Evolutionary conservation across 208 protist species (phyloP).

Genomic region (Crithidia bombi): DNA sequence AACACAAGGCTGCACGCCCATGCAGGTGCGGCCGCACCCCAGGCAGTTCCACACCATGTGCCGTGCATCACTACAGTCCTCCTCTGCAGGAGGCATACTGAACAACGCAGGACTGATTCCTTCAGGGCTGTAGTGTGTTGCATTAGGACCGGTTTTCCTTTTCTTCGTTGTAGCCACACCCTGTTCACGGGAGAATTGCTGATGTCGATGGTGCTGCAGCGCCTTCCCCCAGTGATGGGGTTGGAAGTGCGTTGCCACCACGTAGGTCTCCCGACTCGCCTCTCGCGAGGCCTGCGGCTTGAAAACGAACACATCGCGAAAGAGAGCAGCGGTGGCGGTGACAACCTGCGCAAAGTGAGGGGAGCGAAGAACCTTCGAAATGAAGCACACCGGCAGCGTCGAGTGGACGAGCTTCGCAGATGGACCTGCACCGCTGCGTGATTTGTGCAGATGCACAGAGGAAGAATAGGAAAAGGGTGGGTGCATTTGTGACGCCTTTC

Average conservation of each 20-base stretch:
- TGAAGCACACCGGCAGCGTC: slow-evolving; percentile 48
- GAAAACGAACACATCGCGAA: slow-evolving; percentile 42
- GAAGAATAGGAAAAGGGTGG: too few species aligned
- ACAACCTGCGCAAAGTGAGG: slow-evolving; percentile 48
- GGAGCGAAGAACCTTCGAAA: slow-evolving; percentile 70
- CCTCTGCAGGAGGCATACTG: slow-evolving; percentile 43
- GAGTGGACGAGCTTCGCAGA: not conserved
- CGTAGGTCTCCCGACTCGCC: slow-evolving; percentile 64
- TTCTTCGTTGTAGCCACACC: not conserved
- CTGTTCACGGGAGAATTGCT: not conserved
- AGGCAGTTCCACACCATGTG: slow-evolving; percentile 68
- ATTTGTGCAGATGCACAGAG: too few species aligned
- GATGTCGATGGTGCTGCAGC: not conserved
- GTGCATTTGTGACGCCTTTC: too few species aligned
- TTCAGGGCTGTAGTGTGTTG: too few species aligned
- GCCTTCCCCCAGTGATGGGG: slow-evolving; percentile 6
- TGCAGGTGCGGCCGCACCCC: slow-evolving; percentile 48
- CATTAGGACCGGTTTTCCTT: not conserved
- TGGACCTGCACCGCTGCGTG: too few species aligned
- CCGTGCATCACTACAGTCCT: slow-evolving; percentile 33
- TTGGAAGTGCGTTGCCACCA: slow-evolving; percentile 50
- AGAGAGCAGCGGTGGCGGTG: slow-evolving; percentile 37
- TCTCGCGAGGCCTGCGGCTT: slow-evolving; percentile 42
- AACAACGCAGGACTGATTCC: slow-evolving; percentile 26
- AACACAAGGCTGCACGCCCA: slow-evolving; percentile 48